Evolutionary conservation across 2,329 filamentous ascomycete species (phyloP), one percentile per base, ranked within the genome.

Genomic region (Trichoderma cornu-damae): DNA sequence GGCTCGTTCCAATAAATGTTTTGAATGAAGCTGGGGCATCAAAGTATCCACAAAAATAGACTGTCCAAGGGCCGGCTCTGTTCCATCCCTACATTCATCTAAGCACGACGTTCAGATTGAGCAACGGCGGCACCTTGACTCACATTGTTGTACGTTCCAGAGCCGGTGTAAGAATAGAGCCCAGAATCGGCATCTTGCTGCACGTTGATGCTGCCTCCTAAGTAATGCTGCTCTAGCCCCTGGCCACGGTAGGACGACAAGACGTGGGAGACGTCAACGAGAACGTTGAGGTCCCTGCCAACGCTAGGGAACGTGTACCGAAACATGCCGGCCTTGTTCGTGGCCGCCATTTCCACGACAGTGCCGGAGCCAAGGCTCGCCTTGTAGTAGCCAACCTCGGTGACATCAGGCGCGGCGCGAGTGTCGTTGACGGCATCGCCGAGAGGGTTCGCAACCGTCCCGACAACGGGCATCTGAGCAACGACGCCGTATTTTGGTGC

Each of bases 401-500:
- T 79, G 55, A 74, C 61, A 60, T 86, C 77, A 22, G 77, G 62
- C 63, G 68, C 63, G 60, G 76, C 76, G 69, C 85, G 78, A 0
- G 76, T 77, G 22, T 84, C 75, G n/a, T 79, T 81, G 32, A 81
- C 73, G 60, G 80, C 72, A 60, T 81, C 77, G 4, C 71, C 74
- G 22, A 87, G 70, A 2, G 84, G 83, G 58, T 87, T 79, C 6
- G 62, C 64, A 40, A 84, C 68, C 14, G 66, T 66, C 0, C 80
- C 81, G 0, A 78, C 64, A 1, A 82, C 68, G 0, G 81, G 83
- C 68, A 85, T 75, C 68, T 85, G 83, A 1, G 80, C 74, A 30
- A 85, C 79, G 1, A 86, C 82, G 4, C 86, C 86, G 60, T 88
- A 89, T 67, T 88, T 88, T 1, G 86, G 84, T 1, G 83, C 83